These are phyloP conservation scores for Venturia carpophila DNA, from an alignment of 2,329 filamentous ascomycete species.

Conservation along the genomic window DNA sequence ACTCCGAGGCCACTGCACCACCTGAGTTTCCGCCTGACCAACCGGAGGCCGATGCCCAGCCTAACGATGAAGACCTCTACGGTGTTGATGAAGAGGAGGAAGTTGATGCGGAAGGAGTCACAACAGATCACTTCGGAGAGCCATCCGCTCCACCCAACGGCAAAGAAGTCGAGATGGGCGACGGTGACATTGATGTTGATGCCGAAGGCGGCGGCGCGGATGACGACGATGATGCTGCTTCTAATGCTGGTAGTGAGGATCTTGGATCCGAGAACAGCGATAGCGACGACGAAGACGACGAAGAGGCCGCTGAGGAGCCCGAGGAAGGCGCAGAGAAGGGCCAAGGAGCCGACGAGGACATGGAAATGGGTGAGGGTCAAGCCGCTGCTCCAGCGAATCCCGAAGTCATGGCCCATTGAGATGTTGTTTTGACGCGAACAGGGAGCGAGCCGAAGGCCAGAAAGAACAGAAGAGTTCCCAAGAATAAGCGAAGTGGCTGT, in stretches of 20 bases:
- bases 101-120: slow-evolving; percentile 50
- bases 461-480: neutral
- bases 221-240: slow-evolving; percentile 60
- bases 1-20: slow-evolving; percentile 93
- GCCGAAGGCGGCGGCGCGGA: slow-evolving; percentile 40
- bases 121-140: slow-evolving; percentile 37
- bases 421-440: neutral
- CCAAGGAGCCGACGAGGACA: slow-evolving; percentile 19
- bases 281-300: slow-evolving; percentile 43
- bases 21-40: slow-evolving; percentile 96
- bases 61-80: slow-evolving; percentile 78
- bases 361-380: slow-evolving; percentile 10
- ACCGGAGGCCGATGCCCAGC: slow-evolving; percentile 80
- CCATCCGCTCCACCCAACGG: slow-evolving; percentile 32
- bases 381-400: neutral
- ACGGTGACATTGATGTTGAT: slow-evolving; percentile 66
- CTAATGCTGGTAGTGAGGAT: slow-evolving; percentile 64
- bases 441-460: neutral
- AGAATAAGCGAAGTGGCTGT: neutral
- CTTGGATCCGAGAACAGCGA: slow-evolving; percentile 59
- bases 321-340: slow-evolving; percentile 27
- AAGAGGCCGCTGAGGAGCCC: slow-evolving; percentile 52
- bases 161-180: slow-evolving; percentile 68
- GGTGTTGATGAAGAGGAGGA: slow-evolving; percentile 76
- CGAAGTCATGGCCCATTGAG: slow-evolving; percentile 11